phyloP scores from a whole-genome alignment of 495 filamentous ascomycete species.

The Cladorrhinum samala region DNA sequence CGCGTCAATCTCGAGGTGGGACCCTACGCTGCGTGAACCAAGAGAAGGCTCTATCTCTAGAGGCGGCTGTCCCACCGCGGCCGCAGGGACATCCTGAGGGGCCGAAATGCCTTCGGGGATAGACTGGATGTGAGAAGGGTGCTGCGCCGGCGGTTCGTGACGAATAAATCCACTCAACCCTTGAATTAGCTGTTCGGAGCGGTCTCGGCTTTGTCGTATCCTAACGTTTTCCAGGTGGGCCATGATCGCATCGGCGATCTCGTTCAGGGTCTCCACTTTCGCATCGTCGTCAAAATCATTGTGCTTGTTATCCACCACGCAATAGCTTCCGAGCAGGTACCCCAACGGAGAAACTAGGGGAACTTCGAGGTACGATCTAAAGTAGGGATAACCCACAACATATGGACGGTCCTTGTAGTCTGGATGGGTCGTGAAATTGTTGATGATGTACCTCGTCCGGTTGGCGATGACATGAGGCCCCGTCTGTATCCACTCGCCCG shows the following conservation, averaged over 20 bases:
- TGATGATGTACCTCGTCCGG: constrained; percentile 22
- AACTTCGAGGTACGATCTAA: constrained; percentile 28
- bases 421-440: constrained; percentile 32
- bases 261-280: constrained; percentile 30
- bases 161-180: constrained; percentile 34
- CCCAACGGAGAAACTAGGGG: constrained; percentile 27
- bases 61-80: not conserved
- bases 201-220: constrained; percentile 26
- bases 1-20: not conserved
- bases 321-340: constrained; percentile 29
- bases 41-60: not conserved
- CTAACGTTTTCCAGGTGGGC: constrained; percentile 36
- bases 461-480: constrained; percentile 21
- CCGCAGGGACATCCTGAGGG: not conserved
- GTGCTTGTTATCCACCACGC: constrained; percentile 29
- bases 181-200: constrained; percentile 35
- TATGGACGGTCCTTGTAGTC: constrained; percentile 26
- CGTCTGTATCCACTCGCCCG: constrained; percentile 18
- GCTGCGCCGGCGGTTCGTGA: constrained; percentile 23
- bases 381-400: constrained; percentile 20
- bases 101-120: too few relatives aligned
- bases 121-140: not conserved
- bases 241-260: constrained; percentile 40
- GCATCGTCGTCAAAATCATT: constrained; percentile 26
- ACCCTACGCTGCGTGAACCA: not conserved